Evolutionary conservation across 2,329 filamentous ascomycete genomes (phyloP).

Genomic region (Lithohypha guttulata): DNA sequence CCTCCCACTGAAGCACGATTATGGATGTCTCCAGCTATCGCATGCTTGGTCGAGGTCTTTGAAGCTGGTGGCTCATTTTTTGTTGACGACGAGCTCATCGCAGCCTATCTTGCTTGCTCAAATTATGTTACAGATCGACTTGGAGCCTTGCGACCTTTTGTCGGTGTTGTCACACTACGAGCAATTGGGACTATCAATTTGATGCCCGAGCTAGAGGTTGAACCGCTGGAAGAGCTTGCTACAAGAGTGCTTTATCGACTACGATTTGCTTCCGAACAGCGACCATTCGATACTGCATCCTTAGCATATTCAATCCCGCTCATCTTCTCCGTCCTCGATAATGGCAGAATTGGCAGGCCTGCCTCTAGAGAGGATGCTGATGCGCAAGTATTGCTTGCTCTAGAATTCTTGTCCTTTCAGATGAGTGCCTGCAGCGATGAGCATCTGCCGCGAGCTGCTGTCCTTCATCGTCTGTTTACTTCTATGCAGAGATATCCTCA

Average conservation of each 20-base stretch:
- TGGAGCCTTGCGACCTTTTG: slow-evolving; percentile 65
- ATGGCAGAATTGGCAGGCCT: slow-evolving; percentile 63
- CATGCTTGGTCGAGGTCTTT: slow-evolving; percentile 61
- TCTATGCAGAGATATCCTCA: slow-evolving; percentile 84
- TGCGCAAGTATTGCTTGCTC: slow-evolving; percentile 75
- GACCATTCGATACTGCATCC: slow-evolving; percentile 82
- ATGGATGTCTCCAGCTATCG: slow-evolving; percentile 79
- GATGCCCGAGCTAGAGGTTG: slow-evolving; percentile 59
- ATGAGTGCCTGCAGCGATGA: slow-evolving; percentile 67
- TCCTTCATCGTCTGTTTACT: slow-evolving; percentile 60
- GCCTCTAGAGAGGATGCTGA: slow-evolving; percentile 64
- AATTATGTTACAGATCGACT: slow-evolving; percentile 64
- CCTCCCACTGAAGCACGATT: slow-evolving; percentile 79
- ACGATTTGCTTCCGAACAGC: slow-evolving; percentile 80
- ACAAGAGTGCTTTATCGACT: slow-evolving; percentile 85
- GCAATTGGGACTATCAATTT: slow-evolving; percentile 64
- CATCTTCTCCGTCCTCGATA: slow-evolving; percentile 64
- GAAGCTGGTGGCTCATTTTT: slow-evolving; percentile 71
- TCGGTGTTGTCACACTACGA: slow-evolving; percentile 77
- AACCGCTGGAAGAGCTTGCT: slow-evolving; percentile 71
- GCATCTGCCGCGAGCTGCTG: slow-evolving; percentile 62
- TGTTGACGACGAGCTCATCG: slow-evolving; percentile 66
- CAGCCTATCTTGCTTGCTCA: slow-evolving; percentile 69
- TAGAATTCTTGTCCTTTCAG: slow-evolving; percentile 84
- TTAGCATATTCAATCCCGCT: slow-evolving; percentile 80